Conservation (phyloP, 2,329 filamentous ascomycete genomes). For the Nigrospora osmanthi region DNA sequence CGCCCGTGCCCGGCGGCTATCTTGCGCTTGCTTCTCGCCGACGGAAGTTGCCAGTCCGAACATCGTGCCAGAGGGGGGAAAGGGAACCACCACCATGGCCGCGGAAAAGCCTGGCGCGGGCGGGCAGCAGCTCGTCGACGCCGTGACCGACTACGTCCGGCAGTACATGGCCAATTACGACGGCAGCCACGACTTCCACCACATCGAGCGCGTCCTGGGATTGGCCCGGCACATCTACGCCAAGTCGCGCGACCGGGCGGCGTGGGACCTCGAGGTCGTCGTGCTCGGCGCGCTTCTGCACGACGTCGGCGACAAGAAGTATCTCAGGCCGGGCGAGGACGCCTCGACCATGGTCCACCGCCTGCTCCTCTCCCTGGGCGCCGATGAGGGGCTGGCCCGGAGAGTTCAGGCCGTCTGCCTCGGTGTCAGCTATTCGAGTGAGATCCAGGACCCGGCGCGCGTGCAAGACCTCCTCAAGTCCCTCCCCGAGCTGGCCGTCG, state of each 20-base stretch:
- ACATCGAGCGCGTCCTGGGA: conserved; percentile 73
- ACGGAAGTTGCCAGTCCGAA: too few species aligned
- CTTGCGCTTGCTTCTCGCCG: background rate
- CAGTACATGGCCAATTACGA: conserved; percentile 73
- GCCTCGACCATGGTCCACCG: conserved; percentile 45
- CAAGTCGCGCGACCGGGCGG: conserved; percentile 15
- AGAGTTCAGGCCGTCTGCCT: conserved; percentile 66
- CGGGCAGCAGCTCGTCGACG: conserved; percentile 36
- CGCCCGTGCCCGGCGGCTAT: background rate
- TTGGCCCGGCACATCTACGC: conserved; percentile 60
- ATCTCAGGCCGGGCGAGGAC: conserved; percentile 52
- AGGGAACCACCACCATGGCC: conserved; percentile 13
- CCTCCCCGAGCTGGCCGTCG: conserved; percentile 71
- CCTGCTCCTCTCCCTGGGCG: conserved; percentile 50
- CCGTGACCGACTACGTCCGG: conserved; percentile 56
- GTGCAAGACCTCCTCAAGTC: conserved; percentile 53
- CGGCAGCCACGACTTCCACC: conserved; percentile 79
- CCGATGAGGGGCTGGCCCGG: conserved; percentile 47
- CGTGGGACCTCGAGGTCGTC: conserved; percentile 46
- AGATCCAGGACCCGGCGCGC: conserved; percentile 55
- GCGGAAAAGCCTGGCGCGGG: conserved; percentile 6
- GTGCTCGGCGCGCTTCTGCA: conserved; percentile 72
- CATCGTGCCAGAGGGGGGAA: too few species aligned
- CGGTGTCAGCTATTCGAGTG: conserved; percentile 71
- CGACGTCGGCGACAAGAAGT: conserved; percentile 84